Evolutionary conservation across 257 asterid species (phyloP), one percentile per base, ranked within the genome.

Genomic region (Osmanthus fragrans): DNA sequence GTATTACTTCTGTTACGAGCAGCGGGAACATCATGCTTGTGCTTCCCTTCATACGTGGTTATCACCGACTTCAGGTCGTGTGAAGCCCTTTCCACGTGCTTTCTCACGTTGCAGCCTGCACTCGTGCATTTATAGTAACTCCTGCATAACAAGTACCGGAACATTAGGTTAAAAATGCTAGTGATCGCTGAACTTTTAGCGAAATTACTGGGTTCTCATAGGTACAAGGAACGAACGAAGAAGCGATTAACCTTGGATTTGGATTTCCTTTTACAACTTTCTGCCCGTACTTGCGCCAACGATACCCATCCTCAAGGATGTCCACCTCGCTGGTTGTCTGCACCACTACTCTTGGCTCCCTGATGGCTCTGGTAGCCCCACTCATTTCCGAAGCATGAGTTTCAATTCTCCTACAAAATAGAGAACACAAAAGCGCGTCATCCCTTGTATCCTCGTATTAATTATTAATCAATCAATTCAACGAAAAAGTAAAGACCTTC

Each of bases 201-300:
- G 73, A 83, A 11, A 9, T 49, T 27, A 34, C 2, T 72, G 2
- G 51, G 12, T 29, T 65, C 40, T 2, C 21, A 45, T 10, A 70
- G 29, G 33, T 21, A 49, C 15, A 63, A 49, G 73, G 67, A 56
- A 33, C 30, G 18, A 54, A 60, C 25, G 37, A 34, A 45, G 34
- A 13, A 78, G 88, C 70, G 82, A 85, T 37, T 29, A 68, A 93
- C 98, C 98, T 94, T 84, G 98, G 98, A 80, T 94, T 92, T 49
- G 97, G 97, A 79, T 94, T 94, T 79, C 98, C 98, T 82, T 92
- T 92, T 37, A 94, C 98, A 32, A 94, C 91, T 83, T 94, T 94
- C 87, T 94, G 97, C 60, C 98, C 98, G 13, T 94, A 94, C 81
- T 94, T 94, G 76, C 98, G 97, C 98, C 98, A 94, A 70, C 94